Conservation (phyloP, 306 rosid genomes). For the Arachis stenosperma region DNA sequence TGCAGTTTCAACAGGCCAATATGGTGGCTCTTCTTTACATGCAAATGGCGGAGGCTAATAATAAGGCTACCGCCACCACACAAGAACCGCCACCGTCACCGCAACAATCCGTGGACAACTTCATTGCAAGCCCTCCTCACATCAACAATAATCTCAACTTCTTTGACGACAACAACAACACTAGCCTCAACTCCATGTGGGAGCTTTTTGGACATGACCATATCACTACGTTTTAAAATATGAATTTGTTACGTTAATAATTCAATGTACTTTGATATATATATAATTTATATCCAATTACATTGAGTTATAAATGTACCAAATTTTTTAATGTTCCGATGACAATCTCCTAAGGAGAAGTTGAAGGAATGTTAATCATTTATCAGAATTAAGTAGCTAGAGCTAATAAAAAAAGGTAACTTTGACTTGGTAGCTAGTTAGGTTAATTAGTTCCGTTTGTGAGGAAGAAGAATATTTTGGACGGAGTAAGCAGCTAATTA, state of each 20-base stretch:
- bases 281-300: no score
- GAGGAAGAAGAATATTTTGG: slow-evolving; percentile 18
- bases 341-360: slow-evolving; percentile 73
- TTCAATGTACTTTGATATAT: no score
- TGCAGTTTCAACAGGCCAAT: slow-evolving; percentile 86
- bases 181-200: slow-evolving; percentile 53
- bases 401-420: slow-evolving; percentile 32
- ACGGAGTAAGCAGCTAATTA: not conserved
- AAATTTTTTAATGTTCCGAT: slow-evolving; percentile 27
- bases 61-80: no score
- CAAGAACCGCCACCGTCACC: slow-evolving; percentile 44
- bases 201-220: slow-evolving; percentile 76
- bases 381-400: not conserved
- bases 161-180: slow-evolving; percentile 62
- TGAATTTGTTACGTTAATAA: no score
- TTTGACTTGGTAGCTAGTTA: slow-evolving; percentile 18
- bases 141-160: slow-evolving; percentile 39
- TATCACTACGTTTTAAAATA: no score
- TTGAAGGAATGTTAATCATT: slow-evolving; percentile 30
- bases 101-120: slow-evolving; percentile 58
- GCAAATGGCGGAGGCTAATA: slow-evolving; percentile 53
- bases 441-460: slow-evolving; percentile 24
- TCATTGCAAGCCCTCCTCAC: slow-evolving; percentile 42
- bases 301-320: no score
- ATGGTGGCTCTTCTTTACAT: slow-evolving; percentile 74